Evolutionary conservation across 192 early-diverging fungal species (phyloP).

Genomic region (Backusella psychrophila): DNA sequence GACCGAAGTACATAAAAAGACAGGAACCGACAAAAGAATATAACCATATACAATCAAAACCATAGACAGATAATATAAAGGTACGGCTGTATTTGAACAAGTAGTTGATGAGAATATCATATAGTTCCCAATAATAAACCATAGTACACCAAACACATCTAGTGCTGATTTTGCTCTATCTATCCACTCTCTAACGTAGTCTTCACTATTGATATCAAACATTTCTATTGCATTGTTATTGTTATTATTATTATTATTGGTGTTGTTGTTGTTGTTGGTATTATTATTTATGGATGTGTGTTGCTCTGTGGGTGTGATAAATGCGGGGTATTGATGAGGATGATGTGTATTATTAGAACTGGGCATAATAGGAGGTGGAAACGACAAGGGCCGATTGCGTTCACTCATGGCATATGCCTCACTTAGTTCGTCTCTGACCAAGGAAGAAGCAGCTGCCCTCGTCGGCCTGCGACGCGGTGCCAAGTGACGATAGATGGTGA

Average conservation of each 20-base stretch:
- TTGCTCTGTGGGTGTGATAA: not conserved
- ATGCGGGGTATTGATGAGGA: constrained; percentile 1
- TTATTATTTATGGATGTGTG: not conserved
- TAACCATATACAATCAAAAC: constrained; percentile 69
- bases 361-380: constrained; percentile 6
- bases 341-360: not conserved
- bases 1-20: constrained; percentile 58
- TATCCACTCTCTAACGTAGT: constrained; percentile 5
- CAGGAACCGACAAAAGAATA: constrained; percentile 60
- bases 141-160: constrained; percentile 54
- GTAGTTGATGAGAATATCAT: constrained; percentile 56
- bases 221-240: not conserved
- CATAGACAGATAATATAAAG: constrained; percentile 62
- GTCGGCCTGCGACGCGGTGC: constrained; percentile 41
- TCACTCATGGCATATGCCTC: constrained; percentile 16
- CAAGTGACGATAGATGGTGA: constrained; percentile 59
- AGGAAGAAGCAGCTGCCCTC: not conserved
- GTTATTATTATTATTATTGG: not conserved
- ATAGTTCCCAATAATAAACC: constrained; percentile 73
- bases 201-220: not conserved
- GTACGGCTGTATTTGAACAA: constrained; percentile 51
- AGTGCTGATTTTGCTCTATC: constrained; percentile 59
- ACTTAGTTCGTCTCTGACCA: not conserved
- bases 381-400: not conserved
- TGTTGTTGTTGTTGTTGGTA: not conserved